Evolutionary conservation across 2,329 filamentous ascomycete species (phyloP).

Genomic region (Arthrobotrys iridis): DNA sequence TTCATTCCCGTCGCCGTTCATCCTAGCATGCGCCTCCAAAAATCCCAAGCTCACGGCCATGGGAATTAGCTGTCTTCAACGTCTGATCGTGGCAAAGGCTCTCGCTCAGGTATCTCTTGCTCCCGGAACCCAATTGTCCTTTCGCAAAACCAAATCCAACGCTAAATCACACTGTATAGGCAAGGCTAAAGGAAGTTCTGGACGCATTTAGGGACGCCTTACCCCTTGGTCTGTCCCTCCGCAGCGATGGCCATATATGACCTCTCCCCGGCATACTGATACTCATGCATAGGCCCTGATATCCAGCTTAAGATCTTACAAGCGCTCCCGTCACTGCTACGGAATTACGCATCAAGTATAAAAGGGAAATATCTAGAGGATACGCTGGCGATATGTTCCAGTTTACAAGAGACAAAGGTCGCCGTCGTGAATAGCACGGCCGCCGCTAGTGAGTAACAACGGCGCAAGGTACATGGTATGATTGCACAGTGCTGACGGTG

Average conservation of each 20-base stretch:
- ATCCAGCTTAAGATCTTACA: slow-evolving; percentile 96
- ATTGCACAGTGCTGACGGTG: background rate
- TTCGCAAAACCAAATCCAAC: background rate
- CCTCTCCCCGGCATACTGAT: slow-evolving; percentile 42
- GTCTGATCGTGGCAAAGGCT: slow-evolving; percentile 82
- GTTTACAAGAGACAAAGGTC: slow-evolving; percentile 89
- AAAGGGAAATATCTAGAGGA: slow-evolving; percentile 82
- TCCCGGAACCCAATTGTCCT: background rate
- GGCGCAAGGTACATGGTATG: background rate
- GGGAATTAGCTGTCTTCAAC: slow-evolving; percentile 86
- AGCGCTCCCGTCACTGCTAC: slow-evolving; percentile 84
- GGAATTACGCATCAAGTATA: slow-evolving; percentile 86
- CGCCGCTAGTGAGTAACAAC: slow-evolving; percentile 71
- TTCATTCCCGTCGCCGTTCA: slow-evolving; percentile 90
- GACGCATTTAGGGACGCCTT: slow-evolving; percentile 88
- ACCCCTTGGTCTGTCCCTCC: slow-evolving; percentile 55
- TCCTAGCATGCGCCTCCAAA: slow-evolving; percentile 88
- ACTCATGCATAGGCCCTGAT: slow-evolving; percentile 70
- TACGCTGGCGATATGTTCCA: slow-evolving; percentile 88
- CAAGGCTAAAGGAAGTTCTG: slow-evolving; percentile 83
- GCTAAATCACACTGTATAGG: slow-evolving; percentile 61
- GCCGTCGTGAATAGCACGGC: slow-evolving; percentile 94
- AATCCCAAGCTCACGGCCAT: slow-evolving; percentile 90
- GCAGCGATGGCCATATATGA: background rate
- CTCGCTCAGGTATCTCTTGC: slow-evolving; percentile 67